Evolutionary conservation across 345 rosid species (phyloP), one percentile per base, ranked within the genome.

Genomic region (Leavenworthia alabamica): DNA sequence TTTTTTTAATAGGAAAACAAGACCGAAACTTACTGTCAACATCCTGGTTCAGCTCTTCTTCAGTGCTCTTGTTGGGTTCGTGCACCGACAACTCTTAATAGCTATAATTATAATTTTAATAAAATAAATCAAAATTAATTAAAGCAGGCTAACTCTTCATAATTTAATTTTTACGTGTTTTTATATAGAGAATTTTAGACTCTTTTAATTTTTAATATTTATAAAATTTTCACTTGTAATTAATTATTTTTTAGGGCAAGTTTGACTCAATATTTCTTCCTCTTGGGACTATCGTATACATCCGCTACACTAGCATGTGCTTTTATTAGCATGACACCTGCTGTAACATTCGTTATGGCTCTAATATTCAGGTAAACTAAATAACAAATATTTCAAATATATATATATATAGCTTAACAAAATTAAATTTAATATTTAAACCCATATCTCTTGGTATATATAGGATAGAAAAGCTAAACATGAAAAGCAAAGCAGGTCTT

Each of bases 231-330:
- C 41, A 5, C 15, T 37, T 37, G 8, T 44, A 29, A 20, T 20
- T 20, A 20, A 20, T 20, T 20, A 20, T 1, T 20, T 20, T 20
- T 20, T 20, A 85, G 95, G 80, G 77, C 83, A 71, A 80, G 89
- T 35, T 73, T 88, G 26, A 68, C 86, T 2, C 96, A 88, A 37
- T 83, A 76, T 65, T 76, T 79, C 62, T 82, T 79, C 71, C 86
- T 88, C 5, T 66, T 79, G 19, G 92, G 96, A 35, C 79, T 88
- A 51, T 71, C 83, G 50, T 75, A 83, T 63, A 83, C 96, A 19
- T 83, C 96, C 3, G 83, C 96, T 55, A 76, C 89, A 23, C 73
- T 81, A 66, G 52, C 89, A 0, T 81, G 84, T 55, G 92, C 92
- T 32, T 88, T 85, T 78, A 44, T 76, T 65, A 88, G 83, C 77